These are phyloP conservation scores for Phytophthora syringae DNA, from an alignment of 352 stramenopile genomes.

Conservation along the genomic window DNA sequence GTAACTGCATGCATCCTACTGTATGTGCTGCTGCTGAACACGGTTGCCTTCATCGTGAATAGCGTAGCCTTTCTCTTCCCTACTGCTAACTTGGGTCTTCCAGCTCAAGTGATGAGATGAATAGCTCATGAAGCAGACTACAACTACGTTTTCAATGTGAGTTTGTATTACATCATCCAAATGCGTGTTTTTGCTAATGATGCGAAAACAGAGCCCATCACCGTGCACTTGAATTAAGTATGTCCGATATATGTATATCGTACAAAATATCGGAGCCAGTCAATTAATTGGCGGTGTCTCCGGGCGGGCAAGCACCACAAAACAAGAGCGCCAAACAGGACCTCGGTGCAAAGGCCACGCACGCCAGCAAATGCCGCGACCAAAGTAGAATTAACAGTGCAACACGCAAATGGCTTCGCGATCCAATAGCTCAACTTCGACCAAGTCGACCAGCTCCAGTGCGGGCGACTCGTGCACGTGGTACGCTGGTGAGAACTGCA, in stretches of 20 bases:
- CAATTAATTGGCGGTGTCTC: too few relatives aligned
- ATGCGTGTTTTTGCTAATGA: slow-evolving; percentile 14
- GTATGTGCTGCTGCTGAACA: not conserved
- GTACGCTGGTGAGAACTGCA: slow-evolving; percentile 32
- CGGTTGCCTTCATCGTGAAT: not conserved
- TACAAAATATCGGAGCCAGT: slow-evolving; percentile 4
- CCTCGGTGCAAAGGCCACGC: slow-evolving; percentile 21
- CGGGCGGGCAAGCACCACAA: slow-evolving; percentile 17
- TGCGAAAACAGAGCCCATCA: too few relatives aligned
- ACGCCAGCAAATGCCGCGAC: not conserved
- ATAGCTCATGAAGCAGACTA: too few relatives aligned
- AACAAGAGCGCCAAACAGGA: too few relatives aligned
- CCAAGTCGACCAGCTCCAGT: slow-evolving; percentile 31
- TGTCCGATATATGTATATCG: too few relatives aligned
- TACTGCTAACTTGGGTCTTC: too few relatives aligned
- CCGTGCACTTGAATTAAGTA: slow-evolving; percentile 17
- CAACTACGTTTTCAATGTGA: too few relatives aligned
- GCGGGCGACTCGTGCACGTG: slow-evolving; percentile 41
- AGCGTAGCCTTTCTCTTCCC: too few relatives aligned
- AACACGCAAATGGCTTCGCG: slow-evolving; percentile 17
- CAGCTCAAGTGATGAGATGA: not conserved
- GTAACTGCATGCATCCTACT: too few relatives aligned
- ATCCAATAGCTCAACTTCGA: slow-evolving; percentile 2
- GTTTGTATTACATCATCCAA: too few relatives aligned
- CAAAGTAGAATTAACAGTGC: slow-evolving; percentile 23